Evolutionary conservation across 805 yeast genomes (phyloP).

Genomic region (Saccharomycopsis guyanensis): DNA sequence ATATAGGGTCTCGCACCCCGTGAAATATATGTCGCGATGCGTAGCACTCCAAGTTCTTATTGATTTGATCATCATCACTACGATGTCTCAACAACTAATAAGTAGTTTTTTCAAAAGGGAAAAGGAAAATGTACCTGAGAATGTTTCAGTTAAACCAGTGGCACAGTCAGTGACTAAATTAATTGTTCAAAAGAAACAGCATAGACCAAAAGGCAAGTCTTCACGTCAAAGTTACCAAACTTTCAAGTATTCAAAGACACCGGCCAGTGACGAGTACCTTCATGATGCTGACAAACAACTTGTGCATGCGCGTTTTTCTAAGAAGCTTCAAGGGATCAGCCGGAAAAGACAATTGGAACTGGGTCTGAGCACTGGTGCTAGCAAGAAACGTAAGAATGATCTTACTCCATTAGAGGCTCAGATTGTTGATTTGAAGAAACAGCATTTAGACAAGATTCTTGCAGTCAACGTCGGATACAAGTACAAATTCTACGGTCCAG

Average conservation of each 20-base stretch:
- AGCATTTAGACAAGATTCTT: constrained; percentile 59
- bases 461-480: constrained; percentile 90
- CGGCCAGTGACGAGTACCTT: not conserved
- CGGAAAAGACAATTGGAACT: not conserved
- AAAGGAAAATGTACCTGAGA: not conserved
- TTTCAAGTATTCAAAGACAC: not conserved
- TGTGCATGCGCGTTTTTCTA: constrained; percentile 2
- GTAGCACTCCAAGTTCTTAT: too few species aligned
- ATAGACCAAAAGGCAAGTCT: too few species aligned
- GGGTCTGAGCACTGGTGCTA: too few species aligned
- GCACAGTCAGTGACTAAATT: too few species aligned
- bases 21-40: too few species aligned
- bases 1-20: too few species aligned
- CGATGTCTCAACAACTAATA: not conserved
- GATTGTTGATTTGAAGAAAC: constrained; percentile 53
- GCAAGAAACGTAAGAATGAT: not conserved
- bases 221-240: not conserved
- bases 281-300: constrained; percentile 3
- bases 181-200: too few species aligned
- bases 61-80: too few species aligned
- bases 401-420: constrained; percentile 81
- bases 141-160: too few species aligned
- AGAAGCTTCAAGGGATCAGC: constrained; percentile 6
- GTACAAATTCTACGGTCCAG: constrained; percentile 78
- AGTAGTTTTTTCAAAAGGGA: not conserved